Evolutionary conservation across 1,284 basidiomycete species (phyloP).

Genomic region (Vanrija humicola): DNA sequence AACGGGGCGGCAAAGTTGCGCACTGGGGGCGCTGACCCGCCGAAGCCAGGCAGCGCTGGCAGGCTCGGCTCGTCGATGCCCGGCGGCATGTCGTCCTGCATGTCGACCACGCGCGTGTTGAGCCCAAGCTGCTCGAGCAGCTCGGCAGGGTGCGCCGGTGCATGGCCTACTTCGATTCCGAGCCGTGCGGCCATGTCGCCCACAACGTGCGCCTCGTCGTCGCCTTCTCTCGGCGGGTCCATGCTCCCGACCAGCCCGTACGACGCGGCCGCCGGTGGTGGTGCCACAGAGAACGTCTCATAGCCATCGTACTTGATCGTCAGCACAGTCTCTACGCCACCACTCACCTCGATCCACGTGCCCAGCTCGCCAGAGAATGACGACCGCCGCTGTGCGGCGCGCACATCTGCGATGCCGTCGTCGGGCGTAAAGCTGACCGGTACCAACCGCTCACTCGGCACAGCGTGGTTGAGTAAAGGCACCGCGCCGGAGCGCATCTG

Average conservation of each 20-base stretch:
- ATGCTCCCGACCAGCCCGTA: conserved; percentile 41
- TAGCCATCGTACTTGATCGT: conserved; percentile 47
- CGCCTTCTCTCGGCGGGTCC: conserved; percentile 44
- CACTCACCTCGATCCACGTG: conserved; percentile 43
- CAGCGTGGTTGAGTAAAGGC: conserved; percentile 12
- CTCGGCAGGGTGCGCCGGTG: conserved; percentile 14
- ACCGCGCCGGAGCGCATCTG: conserved; percentile 35
- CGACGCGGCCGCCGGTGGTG: conserved; percentile 40
- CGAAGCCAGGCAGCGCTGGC: conserved; percentile 42
- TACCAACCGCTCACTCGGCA: conserved; percentile 24
- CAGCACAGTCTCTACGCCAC: neutral
- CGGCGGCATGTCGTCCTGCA: conserved; percentile 49
- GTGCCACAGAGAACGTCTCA: conserved; percentile 48
- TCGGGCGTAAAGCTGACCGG: conserved; percentile 18
- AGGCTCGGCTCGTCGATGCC: conserved; percentile 50
- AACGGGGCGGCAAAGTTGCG: neutral
- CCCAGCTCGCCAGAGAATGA: conserved; percentile 34
- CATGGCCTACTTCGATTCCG: conserved; percentile 21
- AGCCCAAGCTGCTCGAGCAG: conserved; percentile 47
- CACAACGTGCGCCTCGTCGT: conserved; percentile 24
- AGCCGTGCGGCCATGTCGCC: conserved; percentile 38
- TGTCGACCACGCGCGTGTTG: conserved; percentile 46
- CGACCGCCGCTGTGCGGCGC: neutral
- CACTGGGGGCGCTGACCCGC: conserved; percentile 3
- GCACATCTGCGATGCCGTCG: neutral